A percentile compares a stretch with the other conserved stretches of the same genome.
Conservation (phyloP, 805 yeast species). For the Torulaspora microellipsoides region DNA sequence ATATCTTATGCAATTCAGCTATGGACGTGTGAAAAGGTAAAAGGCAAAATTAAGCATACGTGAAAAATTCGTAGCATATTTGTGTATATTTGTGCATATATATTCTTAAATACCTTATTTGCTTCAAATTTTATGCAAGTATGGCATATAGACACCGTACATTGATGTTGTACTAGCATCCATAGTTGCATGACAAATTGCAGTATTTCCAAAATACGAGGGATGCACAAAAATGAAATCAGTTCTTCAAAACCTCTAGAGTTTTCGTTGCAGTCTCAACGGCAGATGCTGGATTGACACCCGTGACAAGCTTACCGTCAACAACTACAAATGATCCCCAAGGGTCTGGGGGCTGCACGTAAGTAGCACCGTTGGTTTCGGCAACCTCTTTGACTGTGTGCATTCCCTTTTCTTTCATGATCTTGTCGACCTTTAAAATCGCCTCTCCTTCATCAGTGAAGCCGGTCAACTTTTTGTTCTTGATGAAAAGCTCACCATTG, state of each 20-base stretch:
- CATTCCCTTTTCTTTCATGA: conserved; percentile 29
- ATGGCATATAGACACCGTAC: no score
- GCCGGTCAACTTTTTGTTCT: conserved; percentile 56
- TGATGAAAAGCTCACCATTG: conserved; percentile 42
- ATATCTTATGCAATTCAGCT: no score
- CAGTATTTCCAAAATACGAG: no score
- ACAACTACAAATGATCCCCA: conserved; percentile 47
- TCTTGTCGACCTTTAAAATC: conserved; percentile 20
- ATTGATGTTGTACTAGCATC: no score
- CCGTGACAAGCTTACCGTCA: conserved; percentile 61
- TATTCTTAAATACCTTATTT: no score
- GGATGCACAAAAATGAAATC: not conserved
- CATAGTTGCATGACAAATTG: no score
- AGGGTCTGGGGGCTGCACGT: conserved; percentile 45
- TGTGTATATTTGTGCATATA: no score
- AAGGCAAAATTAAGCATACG: no score
- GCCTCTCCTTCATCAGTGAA: conserved; percentile 56
- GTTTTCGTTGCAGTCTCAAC: conserved; percentile 44
- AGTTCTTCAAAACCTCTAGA: conserved; percentile 21
- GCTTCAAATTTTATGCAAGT: no score
- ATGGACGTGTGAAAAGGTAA: no score
- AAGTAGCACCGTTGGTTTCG: conserved; percentile 40
- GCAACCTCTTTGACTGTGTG: conserved; percentile 39
- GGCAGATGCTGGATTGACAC: conserved; percentile 61
- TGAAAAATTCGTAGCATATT: no score